phyloP scores from a whole-genome alignment of 805 yeast species.

The Sungouiella thailandica region DNA sequence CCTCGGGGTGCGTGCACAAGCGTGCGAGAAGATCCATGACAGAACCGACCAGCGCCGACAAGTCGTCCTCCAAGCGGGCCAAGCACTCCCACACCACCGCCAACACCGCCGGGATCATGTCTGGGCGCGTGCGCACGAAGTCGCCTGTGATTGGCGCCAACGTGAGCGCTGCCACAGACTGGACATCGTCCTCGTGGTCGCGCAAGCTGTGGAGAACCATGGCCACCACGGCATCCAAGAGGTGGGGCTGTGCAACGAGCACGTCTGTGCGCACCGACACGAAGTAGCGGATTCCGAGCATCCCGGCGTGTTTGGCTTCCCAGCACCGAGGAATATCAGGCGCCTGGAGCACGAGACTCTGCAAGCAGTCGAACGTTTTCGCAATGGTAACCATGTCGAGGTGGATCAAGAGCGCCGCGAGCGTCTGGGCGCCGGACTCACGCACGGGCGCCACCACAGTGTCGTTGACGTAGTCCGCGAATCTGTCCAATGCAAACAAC shows the following conservation, averaged over 20 bases:
- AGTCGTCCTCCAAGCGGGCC: slow-evolving; percentile 80
- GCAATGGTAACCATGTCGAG: slow-evolving; percentile 54
- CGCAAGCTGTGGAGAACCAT: slow-evolving; percentile 83
- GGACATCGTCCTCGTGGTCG: slow-evolving; percentile 88
- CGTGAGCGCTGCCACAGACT: slow-evolving; percentile 93
- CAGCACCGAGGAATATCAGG: slow-evolving; percentile 53
- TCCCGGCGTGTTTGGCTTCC: slow-evolving; percentile 99
- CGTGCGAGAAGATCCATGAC: slow-evolving; percentile 92
- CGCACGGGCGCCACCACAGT: slow-evolving; percentile 98
- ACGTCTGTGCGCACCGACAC: slow-evolving; percentile 85
- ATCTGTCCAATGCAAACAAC: slow-evolving; percentile 85
- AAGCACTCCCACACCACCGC: slow-evolving; percentile 89
- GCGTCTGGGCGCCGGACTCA: slow-evolving; percentile 92
- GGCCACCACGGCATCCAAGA: slow-evolving; percentile 66
- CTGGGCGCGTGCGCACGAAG: slow-evolving; percentile 62
- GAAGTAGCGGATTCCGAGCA: slow-evolving; percentile 86
- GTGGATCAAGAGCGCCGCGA: slow-evolving; percentile 84
- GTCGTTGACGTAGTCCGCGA: slow-evolving; percentile 95
- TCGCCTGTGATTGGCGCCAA: slow-evolving; percentile 85
- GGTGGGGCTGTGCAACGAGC: slow-evolving; percentile 51
- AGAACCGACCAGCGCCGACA: slow-evolving; percentile 91
- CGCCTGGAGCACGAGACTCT: slow-evolving; percentile 66
- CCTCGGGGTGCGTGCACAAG: slow-evolving; percentile 76
- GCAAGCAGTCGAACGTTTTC: slow-evolving; percentile 60
- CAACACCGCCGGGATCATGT: slow-evolving; percentile 44